Percentiles rank a stretch among this genome's conserved stretches.
Evolutionary conservation across 192 early-diverging fungal genomes (phyloP).

Genomic region (Endogone sp.): DNA sequence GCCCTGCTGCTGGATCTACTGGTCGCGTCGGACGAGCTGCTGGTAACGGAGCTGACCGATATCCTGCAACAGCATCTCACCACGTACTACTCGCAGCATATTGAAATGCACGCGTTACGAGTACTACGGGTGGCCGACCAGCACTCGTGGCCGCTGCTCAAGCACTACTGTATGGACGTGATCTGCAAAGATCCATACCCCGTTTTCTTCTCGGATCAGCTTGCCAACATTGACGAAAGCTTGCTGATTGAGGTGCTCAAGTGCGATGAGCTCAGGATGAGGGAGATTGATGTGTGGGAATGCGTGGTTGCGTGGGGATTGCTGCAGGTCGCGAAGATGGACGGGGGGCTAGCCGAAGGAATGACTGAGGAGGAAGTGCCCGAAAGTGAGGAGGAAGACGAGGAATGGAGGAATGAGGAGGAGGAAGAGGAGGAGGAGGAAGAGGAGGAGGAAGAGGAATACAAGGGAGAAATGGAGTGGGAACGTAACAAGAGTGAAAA

Average conservation of each 20-base stretch:
- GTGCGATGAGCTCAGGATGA: conserved; percentile 7
- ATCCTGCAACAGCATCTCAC: conserved; percentile 4
- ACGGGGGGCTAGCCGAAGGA: background rate
- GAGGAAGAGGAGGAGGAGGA: background rate
- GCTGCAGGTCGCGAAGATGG: background rate
- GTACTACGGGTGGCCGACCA: conserved; percentile 5
- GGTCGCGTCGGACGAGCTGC: conserved; percentile 2
- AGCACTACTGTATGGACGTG: conserved; percentile 7
- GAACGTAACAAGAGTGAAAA: background rate
- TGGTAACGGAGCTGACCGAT: conserved; percentile 2
- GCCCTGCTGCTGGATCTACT: conserved; percentile 7
- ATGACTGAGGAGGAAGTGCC: background rate
- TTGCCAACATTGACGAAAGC: background rate
- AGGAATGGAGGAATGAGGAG: background rate
- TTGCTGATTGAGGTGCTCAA: conserved; percentile 5
- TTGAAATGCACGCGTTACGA: conserved; percentile 3
- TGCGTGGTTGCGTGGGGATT: conserved; percentile 5
- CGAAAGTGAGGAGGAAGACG: background rate
- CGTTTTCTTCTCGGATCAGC: background rate
- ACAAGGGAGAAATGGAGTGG: background rate
- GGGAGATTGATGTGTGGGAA: conserved; percentile 11
- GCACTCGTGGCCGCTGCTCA: conserved; percentile 3
- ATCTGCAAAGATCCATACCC: conserved; percentile 13
- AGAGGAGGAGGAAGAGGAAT: background rate
- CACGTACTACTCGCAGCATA: conserved; percentile 3